A percentile compares a stretch with the other conserved stretches of the same genome.
phyloP scores from a whole-genome alignment of 257 asterid species.

The Jasminum sambac region DNA sequence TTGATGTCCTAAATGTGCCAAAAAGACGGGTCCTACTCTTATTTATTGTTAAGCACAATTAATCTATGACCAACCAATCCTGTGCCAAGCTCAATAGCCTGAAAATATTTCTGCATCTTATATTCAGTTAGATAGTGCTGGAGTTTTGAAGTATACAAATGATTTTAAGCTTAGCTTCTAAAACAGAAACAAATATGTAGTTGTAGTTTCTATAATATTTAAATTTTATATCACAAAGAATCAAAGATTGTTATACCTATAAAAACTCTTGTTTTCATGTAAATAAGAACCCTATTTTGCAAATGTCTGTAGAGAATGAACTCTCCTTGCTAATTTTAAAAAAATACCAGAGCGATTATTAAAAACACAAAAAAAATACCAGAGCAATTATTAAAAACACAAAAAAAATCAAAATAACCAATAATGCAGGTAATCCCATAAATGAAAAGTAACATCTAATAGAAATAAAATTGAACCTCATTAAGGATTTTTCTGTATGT shows the following conservation, averaged over 20 bases:
- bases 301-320: not conserved
- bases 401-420: too few relatives aligned
- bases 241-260: not conserved
- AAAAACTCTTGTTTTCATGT: not conserved
- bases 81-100: not conserved
- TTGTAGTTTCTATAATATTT: not conserved
- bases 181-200: not conserved
- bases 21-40: not conserved
- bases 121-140: not conserved
- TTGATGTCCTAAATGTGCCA: not conserved
- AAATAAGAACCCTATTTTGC: not conserved
- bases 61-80: not conserved
- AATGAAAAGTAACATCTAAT: not conserved
- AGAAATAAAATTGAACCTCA: constrained; percentile 50
- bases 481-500: constrained; percentile 69
- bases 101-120: not conserved
- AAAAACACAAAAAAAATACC: not conserved
- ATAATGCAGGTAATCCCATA: not conserved
- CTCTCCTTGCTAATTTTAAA: not conserved
- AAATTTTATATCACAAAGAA: not conserved
- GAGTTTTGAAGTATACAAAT: not conserved
- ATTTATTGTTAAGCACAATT: too few relatives aligned
- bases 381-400: too few relatives aligned
- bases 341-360: too few relatives aligned
- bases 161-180: not conserved